These are phyloP conservation scores for Talaromyces stipitatus DNA, from an alignment of 495 filamentous ascomycete species.

Conservation along the genomic window DNA sequence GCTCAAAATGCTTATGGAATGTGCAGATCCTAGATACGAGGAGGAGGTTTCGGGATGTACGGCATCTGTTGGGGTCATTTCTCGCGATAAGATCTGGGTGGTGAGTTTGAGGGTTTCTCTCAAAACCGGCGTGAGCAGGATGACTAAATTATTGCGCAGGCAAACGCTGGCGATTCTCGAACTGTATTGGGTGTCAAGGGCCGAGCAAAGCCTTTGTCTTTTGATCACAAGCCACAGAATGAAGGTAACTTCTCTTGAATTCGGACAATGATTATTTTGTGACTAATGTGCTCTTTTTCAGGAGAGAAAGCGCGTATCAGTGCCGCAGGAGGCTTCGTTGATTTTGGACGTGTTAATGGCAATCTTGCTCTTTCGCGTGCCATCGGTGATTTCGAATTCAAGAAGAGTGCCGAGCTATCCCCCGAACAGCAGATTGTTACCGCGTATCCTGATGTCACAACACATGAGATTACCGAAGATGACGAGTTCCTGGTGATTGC, in stretches of 20 bases:
- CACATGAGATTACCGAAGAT: slow-evolving; percentile 83
- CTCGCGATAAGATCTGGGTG: slow-evolving; percentile 86
- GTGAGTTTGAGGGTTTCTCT: slow-evolving; percentile 48
- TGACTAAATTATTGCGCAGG: slow-evolving; percentile 46
- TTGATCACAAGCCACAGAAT: slow-evolving; percentile 98
- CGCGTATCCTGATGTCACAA: slow-evolving; percentile 85
- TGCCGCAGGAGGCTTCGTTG: slow-evolving; percentile 94
- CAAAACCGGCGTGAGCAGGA: not conserved
- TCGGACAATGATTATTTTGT: too few species aligned
- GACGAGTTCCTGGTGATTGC: slow-evolving; percentile 97
- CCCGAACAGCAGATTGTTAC: slow-evolving; percentile 98
- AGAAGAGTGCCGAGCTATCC: slow-evolving; percentile 93
- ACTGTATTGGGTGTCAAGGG: slow-evolving; percentile 93
- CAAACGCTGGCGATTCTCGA: slow-evolving; percentile 92
- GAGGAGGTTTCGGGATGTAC: slow-evolving; percentile 98
- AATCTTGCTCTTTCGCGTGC: slow-evolving; percentile 96
- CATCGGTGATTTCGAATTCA: slow-evolving; percentile 99
- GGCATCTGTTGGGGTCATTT: slow-evolving; percentile 81
- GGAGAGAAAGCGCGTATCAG: slow-evolving; percentile 94
- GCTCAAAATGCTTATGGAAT: slow-evolving; percentile 12
- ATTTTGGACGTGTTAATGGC: slow-evolving; percentile 96
- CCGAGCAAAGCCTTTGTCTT: slow-evolving; percentile 90
- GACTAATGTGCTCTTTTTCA: slow-evolving; percentile 28
- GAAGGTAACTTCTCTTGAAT: slow-evolving; percentile 55
- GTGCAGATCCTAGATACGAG: slow-evolving; percentile 84